Conservation (phyloP, 2,329 filamentous ascomycete species). For the Xylaria sp. region DNA sequence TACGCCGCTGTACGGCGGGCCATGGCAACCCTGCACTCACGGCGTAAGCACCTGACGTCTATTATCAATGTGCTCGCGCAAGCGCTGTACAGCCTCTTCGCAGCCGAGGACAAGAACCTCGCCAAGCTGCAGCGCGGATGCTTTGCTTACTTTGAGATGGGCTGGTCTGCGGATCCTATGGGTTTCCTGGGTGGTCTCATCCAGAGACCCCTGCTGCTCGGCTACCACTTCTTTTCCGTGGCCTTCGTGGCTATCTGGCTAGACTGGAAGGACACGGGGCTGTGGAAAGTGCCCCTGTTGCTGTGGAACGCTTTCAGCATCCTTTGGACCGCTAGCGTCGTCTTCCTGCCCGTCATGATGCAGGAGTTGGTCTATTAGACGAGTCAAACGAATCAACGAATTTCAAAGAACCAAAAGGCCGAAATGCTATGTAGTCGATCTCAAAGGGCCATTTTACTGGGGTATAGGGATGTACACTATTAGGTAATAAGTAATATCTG, state of each 20-base stretch:
- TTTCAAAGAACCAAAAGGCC: not conserved
- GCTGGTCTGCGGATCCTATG: conserved; percentile 77
- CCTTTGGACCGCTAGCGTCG: conserved; percentile 79
- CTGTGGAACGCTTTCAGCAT: conserved; percentile 70
- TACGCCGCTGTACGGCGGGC: conserved; percentile 68
- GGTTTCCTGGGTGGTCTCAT: conserved; percentile 84
- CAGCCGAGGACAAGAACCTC: conserved; percentile 79
- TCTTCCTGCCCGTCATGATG: conserved; percentile 83
- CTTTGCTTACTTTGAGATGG: conserved; percentile 87
- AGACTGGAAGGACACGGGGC: conserved; percentile 55
- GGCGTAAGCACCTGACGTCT: conserved; percentile 77
- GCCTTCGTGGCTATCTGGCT: conserved; percentile 86
- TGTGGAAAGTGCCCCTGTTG: conserved; percentile 67
- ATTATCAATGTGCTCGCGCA: conserved; percentile 99
- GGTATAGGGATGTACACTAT: not conserved
- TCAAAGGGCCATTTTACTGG: no score
- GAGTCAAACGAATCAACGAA: no score
- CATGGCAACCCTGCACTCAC: conserved; percentile 83
- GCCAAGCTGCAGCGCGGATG: conserved; percentile 85
- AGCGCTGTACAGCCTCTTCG: conserved; percentile 90
- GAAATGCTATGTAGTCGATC: no score
- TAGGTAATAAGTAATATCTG: conserved; percentile 6
- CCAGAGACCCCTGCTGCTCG: conserved; percentile 75
- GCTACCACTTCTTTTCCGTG: conserved; percentile 94
- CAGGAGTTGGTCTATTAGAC: conserved; percentile 58